A percentile compares a stretch with the other conserved stretches of the same genome.
These are phyloP conservation scores for Zygoascus sp. DNA, from an alignment of 1,139 yeast species.

Conservation along the genomic window DNA sequence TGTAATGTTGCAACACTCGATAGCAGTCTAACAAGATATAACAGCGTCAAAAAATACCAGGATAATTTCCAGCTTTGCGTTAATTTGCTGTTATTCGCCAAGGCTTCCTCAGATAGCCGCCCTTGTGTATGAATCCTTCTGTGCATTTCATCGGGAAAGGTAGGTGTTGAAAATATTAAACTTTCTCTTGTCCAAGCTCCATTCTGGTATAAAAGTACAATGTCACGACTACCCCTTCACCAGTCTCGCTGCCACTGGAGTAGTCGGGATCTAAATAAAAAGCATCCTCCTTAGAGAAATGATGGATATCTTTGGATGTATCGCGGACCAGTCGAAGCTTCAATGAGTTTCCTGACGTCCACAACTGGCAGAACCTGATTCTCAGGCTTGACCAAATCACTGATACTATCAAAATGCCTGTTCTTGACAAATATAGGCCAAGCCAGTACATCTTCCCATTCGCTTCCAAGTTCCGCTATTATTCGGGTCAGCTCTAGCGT, in stretches of 20 bases:
- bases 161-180: no score
- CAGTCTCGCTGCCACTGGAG: neutral
- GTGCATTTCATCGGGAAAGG: no score
- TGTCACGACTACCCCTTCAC: neutral
- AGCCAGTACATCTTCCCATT: slow-evolving; percentile 18
- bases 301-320: neutral
- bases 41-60: no score
- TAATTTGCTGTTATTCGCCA: no score
- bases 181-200: no score
- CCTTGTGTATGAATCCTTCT: no score
- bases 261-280: neutral
- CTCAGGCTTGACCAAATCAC: neutral
- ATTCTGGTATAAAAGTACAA: no score
- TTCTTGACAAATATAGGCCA: slow-evolving; percentile 17
- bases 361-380: slow-evolving; percentile 1
- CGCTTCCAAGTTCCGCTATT: slow-evolving; percentile 15
- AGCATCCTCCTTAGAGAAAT: neutral
- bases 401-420: neutral
- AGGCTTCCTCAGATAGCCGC: no score
- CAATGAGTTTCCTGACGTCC: slow-evolving; percentile 1
- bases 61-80: no score
- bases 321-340: neutral
- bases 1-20: no score
- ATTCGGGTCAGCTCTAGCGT: slow-evolving; percentile 16
- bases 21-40: no score